Base-by-base conservation (phyloP, 2,329 filamentous ascomycete species). In the Cytospora piceae region DNA sequence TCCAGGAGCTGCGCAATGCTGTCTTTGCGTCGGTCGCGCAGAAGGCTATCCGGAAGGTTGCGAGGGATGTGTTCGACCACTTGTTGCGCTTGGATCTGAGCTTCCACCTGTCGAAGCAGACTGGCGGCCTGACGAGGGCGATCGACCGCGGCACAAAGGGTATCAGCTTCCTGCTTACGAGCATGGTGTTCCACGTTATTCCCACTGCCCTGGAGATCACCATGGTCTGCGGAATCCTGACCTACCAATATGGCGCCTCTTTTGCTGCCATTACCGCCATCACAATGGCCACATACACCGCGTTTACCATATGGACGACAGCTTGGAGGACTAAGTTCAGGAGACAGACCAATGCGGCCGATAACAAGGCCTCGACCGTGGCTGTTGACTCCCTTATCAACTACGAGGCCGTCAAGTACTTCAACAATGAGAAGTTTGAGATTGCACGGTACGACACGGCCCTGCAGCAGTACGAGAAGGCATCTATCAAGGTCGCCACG, bases 351-450 rank as follows among this genome's bases (percentile, higher is more conserved):
- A 99, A 99, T 75, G 93, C 93, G 7, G 96, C 95, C 0, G 96
- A 99, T 72, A 99, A 98, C 78, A 92, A 89, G 75, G 95, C 93
- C 0, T 96, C 94, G 0, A 98, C 94, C 0, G 93, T 98, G 9
- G 94, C 94, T 0, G 94, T 98, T 1, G 95, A 99, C 79, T 97
- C 94, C 0, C 81, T 99, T 59, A 97, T 99, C 82, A 99, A 99
- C 80, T 99, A 97, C 74, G 95, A 99, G 78, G 94, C 96, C 17
- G 95, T 99, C 74, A 99, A 99, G 79, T 97, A 98, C 80, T 99
- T 98, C 81, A 99, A 99, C 81, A 99, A 99, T 74, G 96, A 99
- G 75, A 92, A 91, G 70, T 98, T 93, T 70, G 95, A 99, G 79
- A 92, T 97, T 53, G 85, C 86, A 37, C 87, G 95, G 52, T 99